Conservation (phyloP, 352 stramenopile species). For the Globisporangium mamillatum region DNA sequence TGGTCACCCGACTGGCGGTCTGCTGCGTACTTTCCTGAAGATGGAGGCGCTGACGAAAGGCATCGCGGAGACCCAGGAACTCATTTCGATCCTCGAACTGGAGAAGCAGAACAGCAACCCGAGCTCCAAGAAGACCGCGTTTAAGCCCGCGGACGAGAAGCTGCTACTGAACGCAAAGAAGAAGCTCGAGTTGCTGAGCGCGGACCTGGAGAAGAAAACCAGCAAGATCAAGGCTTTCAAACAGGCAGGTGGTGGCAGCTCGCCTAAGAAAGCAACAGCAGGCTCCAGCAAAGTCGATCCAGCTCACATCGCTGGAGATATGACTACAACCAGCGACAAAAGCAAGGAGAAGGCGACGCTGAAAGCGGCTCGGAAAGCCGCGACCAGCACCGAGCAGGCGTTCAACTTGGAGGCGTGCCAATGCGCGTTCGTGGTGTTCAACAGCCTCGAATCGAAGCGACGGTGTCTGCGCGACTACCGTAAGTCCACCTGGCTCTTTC, state of each 20-base stretch:
- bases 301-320: background rate
- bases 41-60: constrained; percentile 65
- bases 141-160: constrained; percentile 34
- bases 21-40: constrained; percentile 68
- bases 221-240: constrained; percentile 69
- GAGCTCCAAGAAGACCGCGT: constrained; percentile 27
- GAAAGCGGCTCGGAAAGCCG: constrained; percentile 23
- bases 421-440: constrained; percentile 87
- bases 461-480: constrained; percentile 81
- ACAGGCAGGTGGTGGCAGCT: constrained; percentile 14
- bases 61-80: constrained; percentile 53
- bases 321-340: background rate
- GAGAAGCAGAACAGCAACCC: constrained; percentile 34
- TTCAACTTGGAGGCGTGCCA: constrained; percentile 66
- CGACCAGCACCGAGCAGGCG: constrained; percentile 28
- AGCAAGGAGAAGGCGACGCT: constrained; percentile 1
- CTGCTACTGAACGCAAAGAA: constrained; percentile 33
- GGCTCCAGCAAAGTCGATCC: background rate
- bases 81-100: constrained; percentile 46
- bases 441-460: constrained; percentile 76
- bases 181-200: constrained; percentile 29
- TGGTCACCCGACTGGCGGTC: constrained; percentile 62
- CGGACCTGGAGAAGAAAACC: constrained; percentile 47
- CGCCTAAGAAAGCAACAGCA: constrained; percentile 10
- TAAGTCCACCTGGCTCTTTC: constrained; percentile 38